Conservation (phyloP, 371 early-diverging fungal species). For the Haplosporangium sp. region DNA sequence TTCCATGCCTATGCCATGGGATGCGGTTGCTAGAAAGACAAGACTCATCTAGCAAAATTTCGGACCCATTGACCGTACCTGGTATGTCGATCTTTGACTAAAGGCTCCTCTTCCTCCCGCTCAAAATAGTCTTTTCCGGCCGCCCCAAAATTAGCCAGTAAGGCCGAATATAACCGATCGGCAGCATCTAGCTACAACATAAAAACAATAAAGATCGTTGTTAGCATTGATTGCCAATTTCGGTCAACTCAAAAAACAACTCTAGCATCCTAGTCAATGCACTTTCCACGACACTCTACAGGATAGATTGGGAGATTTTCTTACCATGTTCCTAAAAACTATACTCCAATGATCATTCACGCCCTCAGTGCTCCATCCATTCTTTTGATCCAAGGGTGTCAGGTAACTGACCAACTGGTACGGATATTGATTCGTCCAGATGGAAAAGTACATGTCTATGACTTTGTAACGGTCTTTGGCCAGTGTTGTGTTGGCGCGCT, state of each 20-base stretch:
- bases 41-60: too few species aligned
- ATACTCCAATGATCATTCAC: conserved; percentile 58
- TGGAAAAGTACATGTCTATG: conserved; percentile 70
- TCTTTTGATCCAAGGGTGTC: conserved; percentile 57
- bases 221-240: too few species aligned
- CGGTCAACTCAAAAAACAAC: too few species aligned
- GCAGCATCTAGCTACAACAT: conserved; percentile 64
- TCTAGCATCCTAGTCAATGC: too few species aligned
- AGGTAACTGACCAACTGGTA: conserved; percentile 67
- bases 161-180: conserved; percentile 60
- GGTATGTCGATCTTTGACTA: conserved; percentile 59
- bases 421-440: conserved; percentile 77
- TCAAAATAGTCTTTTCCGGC: conserved; percentile 65
- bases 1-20: too few species aligned
- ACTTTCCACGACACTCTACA: too few species aligned
- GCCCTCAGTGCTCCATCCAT: conserved; percentile 56
- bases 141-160: conserved; percentile 58
- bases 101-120: conserved; percentile 61
- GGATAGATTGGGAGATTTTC: too few species aligned
- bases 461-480: conserved; percentile 62
- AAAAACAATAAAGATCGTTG: neutral
- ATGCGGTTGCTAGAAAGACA: too few species aligned
- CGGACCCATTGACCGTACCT: conserved; percentile 32
- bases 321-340: conserved; percentile 59
- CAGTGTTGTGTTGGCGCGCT: conserved; percentile 64